A percentile compares a stretch with the other conserved stretches of the same genome.
phyloP scores from a whole-genome alignment of 805 yeast species.

The Metschnikowia proteae region DNA sequence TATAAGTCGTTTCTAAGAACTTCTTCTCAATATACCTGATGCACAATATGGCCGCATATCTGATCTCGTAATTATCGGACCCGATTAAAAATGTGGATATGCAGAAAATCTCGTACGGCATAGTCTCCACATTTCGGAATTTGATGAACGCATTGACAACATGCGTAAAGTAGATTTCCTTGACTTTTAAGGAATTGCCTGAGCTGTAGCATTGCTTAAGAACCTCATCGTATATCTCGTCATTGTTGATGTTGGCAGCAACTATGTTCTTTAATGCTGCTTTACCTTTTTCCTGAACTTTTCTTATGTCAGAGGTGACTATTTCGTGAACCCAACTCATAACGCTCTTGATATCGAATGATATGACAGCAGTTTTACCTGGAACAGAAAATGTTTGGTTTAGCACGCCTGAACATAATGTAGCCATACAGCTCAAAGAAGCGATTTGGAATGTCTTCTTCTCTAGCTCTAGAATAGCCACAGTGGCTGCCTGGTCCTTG shows the following conservation, averaged over 20 bases:
- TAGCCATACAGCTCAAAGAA: constrained; percentile 80
- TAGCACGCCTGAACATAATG: constrained; percentile 72
- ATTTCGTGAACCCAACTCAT: constrained; percentile 80
- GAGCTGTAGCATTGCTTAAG: constrained; percentile 68
- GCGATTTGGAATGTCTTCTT: constrained; percentile 64
- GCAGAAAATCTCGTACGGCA: constrained; percentile 67
- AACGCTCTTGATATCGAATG: constrained; percentile 67
- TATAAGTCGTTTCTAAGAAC: constrained; percentile 43
- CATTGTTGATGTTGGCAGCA: constrained; percentile 51
- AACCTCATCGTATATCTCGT: constrained; percentile 53
- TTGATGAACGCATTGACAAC: constrained; percentile 56
- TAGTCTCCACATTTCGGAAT: constrained; percentile 14
- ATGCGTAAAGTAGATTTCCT: constrained; percentile 67
- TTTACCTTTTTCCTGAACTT: constrained; percentile 59
- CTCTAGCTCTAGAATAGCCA: constrained; percentile 79
- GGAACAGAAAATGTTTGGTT: constrained; percentile 44
- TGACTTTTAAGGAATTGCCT: constrained; percentile 45
- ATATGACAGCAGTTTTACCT: constrained; percentile 49
- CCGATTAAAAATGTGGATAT: constrained; percentile 78
- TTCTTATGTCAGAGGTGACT: constrained; percentile 54
- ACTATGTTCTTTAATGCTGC: constrained; percentile 69
- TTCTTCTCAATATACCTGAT: constrained; percentile 59
- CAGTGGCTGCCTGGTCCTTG: constrained; percentile 47
- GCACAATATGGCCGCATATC: constrained; percentile 71
- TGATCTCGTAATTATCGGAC: constrained; percentile 60